phyloP scores from a whole-genome alignment of 352 stramenopile species.

The Halophytophthora batemanensis region DNA sequence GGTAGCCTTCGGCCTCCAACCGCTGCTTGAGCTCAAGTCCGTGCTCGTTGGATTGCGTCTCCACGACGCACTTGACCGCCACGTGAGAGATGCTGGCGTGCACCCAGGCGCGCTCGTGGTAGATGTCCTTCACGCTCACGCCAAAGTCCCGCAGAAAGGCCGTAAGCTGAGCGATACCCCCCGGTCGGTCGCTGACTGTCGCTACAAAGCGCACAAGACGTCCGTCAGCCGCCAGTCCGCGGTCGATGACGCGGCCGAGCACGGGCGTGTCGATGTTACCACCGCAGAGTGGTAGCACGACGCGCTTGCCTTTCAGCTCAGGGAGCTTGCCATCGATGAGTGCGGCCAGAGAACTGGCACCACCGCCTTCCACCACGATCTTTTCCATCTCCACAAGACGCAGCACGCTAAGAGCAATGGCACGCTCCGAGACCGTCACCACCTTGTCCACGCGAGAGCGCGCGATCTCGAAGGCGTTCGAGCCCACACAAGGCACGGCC shows the following conservation, averaged over 20 bases:
- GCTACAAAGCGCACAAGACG: conserved; percentile 95
- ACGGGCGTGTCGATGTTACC: conserved; percentile 98
- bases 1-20: conserved; percentile 85
- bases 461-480: conserved; percentile 94
- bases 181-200: conserved; percentile 95
- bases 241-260: conserved; percentile 94
- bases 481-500: conserved; percentile 93
- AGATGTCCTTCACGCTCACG: conserved; percentile 96
- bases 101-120: conserved; percentile 96
- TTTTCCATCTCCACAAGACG: conserved; percentile 98
- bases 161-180: conserved; percentile 92
- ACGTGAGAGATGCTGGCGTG: conserved; percentile 95
- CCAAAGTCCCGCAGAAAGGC: conserved; percentile 86
- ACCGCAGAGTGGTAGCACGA: conserved; percentile 95
- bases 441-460: conserved; percentile 92
- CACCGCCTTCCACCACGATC: conserved; percentile 95
- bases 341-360: conserved; percentile 91
- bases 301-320: conserved; percentile 91
- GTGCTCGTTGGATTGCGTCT: conserved; percentile 94
- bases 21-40: conserved; percentile 84
- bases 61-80: conserved; percentile 94
- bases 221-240: conserved; percentile 95
- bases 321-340: conserved; percentile 93
- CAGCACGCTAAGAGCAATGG: conserved; percentile 95
- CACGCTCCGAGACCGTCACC: conserved; percentile 92